Percentiles rank a stretch among this genome's conserved stretches.
These are phyloP conservation scores for Saccharomyces hybrid DNA, from an alignment of 1,139 yeast species.

Conservation along the genomic window DNA sequence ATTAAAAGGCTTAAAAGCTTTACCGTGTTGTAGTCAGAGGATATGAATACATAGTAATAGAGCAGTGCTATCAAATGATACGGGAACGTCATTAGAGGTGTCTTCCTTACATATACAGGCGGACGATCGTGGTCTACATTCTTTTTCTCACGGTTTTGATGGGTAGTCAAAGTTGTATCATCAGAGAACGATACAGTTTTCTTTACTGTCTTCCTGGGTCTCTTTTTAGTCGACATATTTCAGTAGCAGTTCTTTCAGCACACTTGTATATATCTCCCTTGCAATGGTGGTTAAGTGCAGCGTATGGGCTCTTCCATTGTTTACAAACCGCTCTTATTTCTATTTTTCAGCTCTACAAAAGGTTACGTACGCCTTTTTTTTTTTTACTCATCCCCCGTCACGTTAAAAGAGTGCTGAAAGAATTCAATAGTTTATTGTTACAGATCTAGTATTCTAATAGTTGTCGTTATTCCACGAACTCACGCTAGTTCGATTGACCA, in stretches of 20 bases:
- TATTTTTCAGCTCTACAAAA: neutral
- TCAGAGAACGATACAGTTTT: constrained; percentile 37
- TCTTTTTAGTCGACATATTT: constrained; percentile 22
- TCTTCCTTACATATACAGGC: constrained; percentile 31
- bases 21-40: constrained; percentile 32
- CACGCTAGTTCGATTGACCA: neutral
- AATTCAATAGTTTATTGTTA: neutral
- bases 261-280: neutral
- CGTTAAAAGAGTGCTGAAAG: neutral
- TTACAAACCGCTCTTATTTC: neutral
- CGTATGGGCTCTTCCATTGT: neutral
- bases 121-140: constrained; percentile 26
- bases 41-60: constrained; percentile 35
- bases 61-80: constrained; percentile 41
- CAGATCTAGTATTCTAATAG: neutral
- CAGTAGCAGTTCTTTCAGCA: neutral
- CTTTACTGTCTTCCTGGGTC: constrained; percentile 19
- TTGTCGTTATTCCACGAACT: neutral
- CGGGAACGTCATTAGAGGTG: constrained; percentile 38
- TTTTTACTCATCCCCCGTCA: neutral
- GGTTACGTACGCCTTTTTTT: neutral
- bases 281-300: neutral
- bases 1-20: constrained; percentile 22
- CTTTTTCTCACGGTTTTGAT: constrained; percentile 20
- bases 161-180: constrained; percentile 26